Evolutionary conservation across 2,329 filamentous ascomycete genomes (phyloP).

Genomic region (Helotiales sp.): DNA sequence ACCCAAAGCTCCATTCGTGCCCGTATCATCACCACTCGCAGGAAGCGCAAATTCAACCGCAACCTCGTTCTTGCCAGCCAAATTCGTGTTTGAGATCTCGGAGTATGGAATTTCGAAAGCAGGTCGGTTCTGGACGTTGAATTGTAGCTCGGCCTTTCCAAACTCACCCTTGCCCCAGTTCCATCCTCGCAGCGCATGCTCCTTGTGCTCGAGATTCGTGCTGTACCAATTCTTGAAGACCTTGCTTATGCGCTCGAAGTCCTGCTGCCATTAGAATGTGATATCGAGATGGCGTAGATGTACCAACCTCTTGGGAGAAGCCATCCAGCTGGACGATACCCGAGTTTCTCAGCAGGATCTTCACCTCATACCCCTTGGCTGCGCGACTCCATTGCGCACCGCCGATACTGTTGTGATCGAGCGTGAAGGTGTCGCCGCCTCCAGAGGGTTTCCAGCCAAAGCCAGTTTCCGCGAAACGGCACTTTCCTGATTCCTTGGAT

Average conservation of each 20-base stretch:
- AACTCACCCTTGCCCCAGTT: conserved; percentile 99
- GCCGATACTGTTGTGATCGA: conserved; percentile 84
- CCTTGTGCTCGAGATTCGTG: conserved; percentile 86
- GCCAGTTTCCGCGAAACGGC: conserved; percentile 91
- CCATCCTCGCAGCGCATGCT: conserved; percentile 95
- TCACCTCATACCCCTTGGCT: conserved; percentile 89
- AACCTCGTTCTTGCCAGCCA: conserved; percentile 97
- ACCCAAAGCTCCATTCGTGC: conserved; percentile 74
- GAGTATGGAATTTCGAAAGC: conserved; percentile 97
- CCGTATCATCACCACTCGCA: conserved; percentile 71
- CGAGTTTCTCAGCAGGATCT: conserved; percentile 83
- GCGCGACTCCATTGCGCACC: conserved; percentile 94
- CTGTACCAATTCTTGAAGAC: conserved; percentile 99
- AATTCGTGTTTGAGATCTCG: conserved; percentile 96
- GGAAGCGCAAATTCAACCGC: conserved; percentile 90
- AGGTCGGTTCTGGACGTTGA: conserved; percentile 95
- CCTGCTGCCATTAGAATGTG: conserved; percentile 52
- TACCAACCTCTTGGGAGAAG: conserved; percentile 78
- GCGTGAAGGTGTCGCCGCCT: conserved; percentile 90
- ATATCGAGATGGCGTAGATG: conserved; percentile 7
- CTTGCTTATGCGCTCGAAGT: conserved; percentile 88
- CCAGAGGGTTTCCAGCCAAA: conserved; percentile 92
- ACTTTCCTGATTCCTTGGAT: conserved; percentile 89
- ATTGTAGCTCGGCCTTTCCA: conserved; percentile 89
- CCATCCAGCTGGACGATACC: conserved; percentile 93